Conservation (phyloP, 225 moss, liverwort and hornwort species). For the Antitrichia curtipendula region DNA sequence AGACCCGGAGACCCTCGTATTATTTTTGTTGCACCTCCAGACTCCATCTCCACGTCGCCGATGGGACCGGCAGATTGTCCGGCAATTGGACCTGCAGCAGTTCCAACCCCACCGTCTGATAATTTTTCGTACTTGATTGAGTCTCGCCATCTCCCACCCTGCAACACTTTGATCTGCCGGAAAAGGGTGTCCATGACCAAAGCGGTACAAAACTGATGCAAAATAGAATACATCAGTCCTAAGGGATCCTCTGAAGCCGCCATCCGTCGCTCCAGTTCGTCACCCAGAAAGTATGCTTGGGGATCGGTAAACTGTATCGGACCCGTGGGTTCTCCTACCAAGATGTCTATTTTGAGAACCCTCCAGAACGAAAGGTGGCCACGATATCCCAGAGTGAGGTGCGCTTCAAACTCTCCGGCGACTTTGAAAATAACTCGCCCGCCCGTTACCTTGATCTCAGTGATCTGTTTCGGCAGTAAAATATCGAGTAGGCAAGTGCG, state of each 20-base stretch:
- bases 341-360: conserved; percentile 67
- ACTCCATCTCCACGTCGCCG: conserved; percentile 60
- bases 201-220: conserved; percentile 86
- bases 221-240: conserved; percentile 70
- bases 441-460: conserved; percentile 62
- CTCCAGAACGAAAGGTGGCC: conserved; percentile 83
- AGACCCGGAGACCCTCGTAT: conserved; percentile 63
- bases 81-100: conserved; percentile 2
- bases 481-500: conserved; percentile 81
- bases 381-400: conserved; percentile 86
- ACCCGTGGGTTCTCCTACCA: conserved; percentile 81
- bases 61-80: conserved; percentile 36
- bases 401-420: conserved; percentile 85
- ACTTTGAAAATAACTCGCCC: conserved; percentile 76
- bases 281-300: conserved; percentile 74
- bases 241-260: conserved; percentile 93
- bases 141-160: conserved; percentile 93
- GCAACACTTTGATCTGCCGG: conserved; percentile 68
- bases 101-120: conserved; percentile 40
- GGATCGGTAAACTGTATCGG: conserved; percentile 61
- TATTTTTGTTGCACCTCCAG: conserved; percentile 42
- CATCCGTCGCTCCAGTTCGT: conserved; percentile 95
- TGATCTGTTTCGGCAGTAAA: conserved; percentile 72
- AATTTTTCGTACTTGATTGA: conserved; percentile 82
- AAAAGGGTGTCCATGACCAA: conserved; percentile 98